Evolutionary conservation across 805 yeast species (phyloP), one percentile per base, ranked within the genome.

Genomic region (Candida multigemmis): DNA sequence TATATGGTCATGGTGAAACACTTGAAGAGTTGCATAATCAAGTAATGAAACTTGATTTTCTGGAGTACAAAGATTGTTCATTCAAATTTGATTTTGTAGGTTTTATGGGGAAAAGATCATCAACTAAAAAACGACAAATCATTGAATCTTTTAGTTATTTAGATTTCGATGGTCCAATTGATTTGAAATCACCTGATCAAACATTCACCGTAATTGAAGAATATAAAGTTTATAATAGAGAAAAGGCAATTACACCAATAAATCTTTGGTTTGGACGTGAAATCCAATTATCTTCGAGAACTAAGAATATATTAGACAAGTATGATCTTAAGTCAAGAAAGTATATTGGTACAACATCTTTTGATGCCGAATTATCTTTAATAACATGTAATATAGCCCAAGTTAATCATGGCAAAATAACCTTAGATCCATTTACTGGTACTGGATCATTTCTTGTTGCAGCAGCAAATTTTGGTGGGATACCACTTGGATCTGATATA

Each of bases 381-480:
- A 79, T 87, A 10, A 79, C 93, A 16, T 82, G 94, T 43, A 91
- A 89, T 44, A 66, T 91, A 27, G 95, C 82, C 0, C 86, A 81
- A 36, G 84, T 79, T 9, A 62, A 50, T 19, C 61, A 67, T 0
- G 80, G 78, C 0, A 69, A 75, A 28, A 45, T 86, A 3, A 71
- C 81, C 46, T 89, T 84, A 46, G 98, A 91, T 53, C 98, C 98
- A 14, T 91, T 91, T 56, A 85, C 83, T 3, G 98, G 98, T 0
- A 91, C 98, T 0, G 98, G 98, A 0, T 84, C 96, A 12, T 91
- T 91, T 45, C 60, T 89, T 21, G 79, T 85, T 2, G 87, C 96
- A 1, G 94, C 86, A 8, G 84, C 87, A 0, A 71, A 78, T 36
- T 85, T 72, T 49, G 94, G 94, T 2, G 91, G 89, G 0, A 41